Evolutionary conservation across 352 stramenopile genomes (phyloP).

Genomic region (Thalassiosira sp.): DNA sequence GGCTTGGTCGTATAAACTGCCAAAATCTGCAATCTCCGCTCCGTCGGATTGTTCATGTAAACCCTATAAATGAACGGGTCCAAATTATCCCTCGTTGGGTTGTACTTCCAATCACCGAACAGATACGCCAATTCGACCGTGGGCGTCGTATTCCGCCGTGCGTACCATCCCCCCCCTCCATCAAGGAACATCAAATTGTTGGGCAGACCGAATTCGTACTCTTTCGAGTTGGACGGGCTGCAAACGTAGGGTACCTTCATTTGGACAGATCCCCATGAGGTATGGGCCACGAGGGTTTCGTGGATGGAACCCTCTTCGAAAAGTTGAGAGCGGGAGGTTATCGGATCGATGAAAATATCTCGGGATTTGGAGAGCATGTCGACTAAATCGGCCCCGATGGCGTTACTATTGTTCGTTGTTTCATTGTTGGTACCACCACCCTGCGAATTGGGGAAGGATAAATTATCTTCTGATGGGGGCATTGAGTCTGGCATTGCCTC

Average conservation of each 20-base stretch:
- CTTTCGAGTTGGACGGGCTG: constrained; percentile 26
- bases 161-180: constrained; percentile 55
- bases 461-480: constrained; percentile 9
- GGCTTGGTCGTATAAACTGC: constrained; percentile 65
- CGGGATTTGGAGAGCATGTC: constrained; percentile 25
- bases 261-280: constrained; percentile 57
- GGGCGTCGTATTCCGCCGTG: constrained; percentile 44
- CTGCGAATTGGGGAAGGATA: not conserved
- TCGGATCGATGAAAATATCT: not conserved
- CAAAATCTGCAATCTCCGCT: constrained; percentile 48
- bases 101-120: constrained; percentile 39
- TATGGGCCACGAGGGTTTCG: constrained; percentile 57
- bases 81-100: constrained; percentile 10
- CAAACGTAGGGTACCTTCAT: constrained; percentile 55
- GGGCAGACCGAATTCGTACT: constrained; percentile 48
- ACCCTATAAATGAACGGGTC: constrained; percentile 62
- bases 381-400: constrained; percentile 24
- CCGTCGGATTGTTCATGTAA: constrained; percentile 70
- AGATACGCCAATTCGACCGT: constrained; percentile 41
- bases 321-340: not conserved
- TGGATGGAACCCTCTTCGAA: constrained; percentile 24
- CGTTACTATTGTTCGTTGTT: not conserved
- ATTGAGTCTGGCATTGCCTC: too few species aligned
- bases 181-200: constrained; percentile 61
- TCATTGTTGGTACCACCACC: not conserved